Evolutionary conservation across 2,329 filamentous ascomycete genomes (phyloP).

Genomic region (Scortechinia acanthostroma): DNA sequence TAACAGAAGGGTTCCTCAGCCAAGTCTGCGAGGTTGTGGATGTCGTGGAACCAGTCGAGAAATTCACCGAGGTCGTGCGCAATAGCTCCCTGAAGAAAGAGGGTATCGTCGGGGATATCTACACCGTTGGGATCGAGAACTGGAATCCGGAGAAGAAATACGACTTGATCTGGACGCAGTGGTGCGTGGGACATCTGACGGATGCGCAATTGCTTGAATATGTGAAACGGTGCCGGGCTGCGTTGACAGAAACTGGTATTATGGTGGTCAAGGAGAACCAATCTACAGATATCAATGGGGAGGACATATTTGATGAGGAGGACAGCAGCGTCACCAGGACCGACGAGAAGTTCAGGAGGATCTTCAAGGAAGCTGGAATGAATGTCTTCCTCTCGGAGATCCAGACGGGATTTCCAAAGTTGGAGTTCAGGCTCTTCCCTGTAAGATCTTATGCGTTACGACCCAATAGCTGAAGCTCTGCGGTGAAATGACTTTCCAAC

Average conservation of each 20-base stretch:
- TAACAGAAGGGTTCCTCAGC: constrained; percentile 73
- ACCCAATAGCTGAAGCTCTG: constrained; percentile 24
- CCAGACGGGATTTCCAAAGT: constrained; percentile 62
- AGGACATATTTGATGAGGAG: constrained; percentile 67
- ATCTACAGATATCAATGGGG: constrained; percentile 28
- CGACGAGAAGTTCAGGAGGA: constrained; percentile 60
- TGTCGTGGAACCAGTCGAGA: constrained; percentile 75
- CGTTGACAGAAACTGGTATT: constrained; percentile 30
- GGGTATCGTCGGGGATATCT: constrained; percentile 50
- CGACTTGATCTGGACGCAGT: constrained; percentile 82
- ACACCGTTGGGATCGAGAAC: constrained; percentile 67
- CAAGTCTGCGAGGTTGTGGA: constrained; percentile 68
- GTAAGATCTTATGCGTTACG: constrained; percentile 74
- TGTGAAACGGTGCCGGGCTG: constrained; percentile 49
- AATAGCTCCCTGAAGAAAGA: constrained; percentile 28
- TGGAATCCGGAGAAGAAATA: constrained; percentile 57
- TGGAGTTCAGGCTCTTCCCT: constrained; percentile 49
- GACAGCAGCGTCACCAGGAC: constrained; percentile 76
- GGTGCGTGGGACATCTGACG: constrained; percentile 79
- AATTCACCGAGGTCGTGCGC: constrained; percentile 63
- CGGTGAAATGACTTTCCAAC: too few relatives aligned
- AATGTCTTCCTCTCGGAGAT: constrained; percentile 63
- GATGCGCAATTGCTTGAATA: constrained; percentile 67
- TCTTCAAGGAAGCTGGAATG: constrained; percentile 68
- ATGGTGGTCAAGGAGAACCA: constrained; percentile 80